Base-by-base conservation (phyloP, 306 rosid species). In the Quercus alba region DNA sequence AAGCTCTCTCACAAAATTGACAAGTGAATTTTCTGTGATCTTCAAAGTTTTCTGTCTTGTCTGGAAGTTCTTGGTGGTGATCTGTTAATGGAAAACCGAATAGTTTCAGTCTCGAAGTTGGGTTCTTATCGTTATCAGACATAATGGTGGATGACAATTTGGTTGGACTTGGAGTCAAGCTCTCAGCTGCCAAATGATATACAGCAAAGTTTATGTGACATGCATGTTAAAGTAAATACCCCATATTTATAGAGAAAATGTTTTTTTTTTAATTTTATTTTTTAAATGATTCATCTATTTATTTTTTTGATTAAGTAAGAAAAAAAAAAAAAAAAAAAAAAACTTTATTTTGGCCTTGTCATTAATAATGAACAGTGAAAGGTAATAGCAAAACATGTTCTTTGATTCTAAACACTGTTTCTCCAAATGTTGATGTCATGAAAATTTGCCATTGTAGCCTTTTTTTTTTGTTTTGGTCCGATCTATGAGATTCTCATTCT, bases 51-150 rank as follows among this genome's bases (percentile, higher is more conserved):
- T 56, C 23, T 54, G 70, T 30, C 19, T 56, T 81, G 41, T 74
- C 88, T 44, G 77, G 44, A 20, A 66, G 23, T 64, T 66, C 61
- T 13, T 77, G 79, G 59, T 87, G 82, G 2, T 76, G 79, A 64
- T 87, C 77, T 46, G 72, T 84, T 75, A 91, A 75, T 41, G 90
- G 89, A 78, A 91, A 89, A 18, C 93, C 95, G 31, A 91, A 91
- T 1, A 91, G 83, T 81, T 77, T 89, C 2, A 86, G 86, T n/a
- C 77, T 28, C 64, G 89, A 78, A 11, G 46, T 74, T 2, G 77
- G 74, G 63, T 35, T 83, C 6, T 81, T 38, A 75, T 81, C 81
- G 41, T 81, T 38, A 75, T 79, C 81, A 31, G 87, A 82, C 89
- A 85, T 85, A 10, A 31, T 46, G 21, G 46, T 59, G 15, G 52